phyloP scores from a whole-genome alignment of 2,329 filamentous ascomycete genomes.

The Fusarium staphyleae region DNA sequence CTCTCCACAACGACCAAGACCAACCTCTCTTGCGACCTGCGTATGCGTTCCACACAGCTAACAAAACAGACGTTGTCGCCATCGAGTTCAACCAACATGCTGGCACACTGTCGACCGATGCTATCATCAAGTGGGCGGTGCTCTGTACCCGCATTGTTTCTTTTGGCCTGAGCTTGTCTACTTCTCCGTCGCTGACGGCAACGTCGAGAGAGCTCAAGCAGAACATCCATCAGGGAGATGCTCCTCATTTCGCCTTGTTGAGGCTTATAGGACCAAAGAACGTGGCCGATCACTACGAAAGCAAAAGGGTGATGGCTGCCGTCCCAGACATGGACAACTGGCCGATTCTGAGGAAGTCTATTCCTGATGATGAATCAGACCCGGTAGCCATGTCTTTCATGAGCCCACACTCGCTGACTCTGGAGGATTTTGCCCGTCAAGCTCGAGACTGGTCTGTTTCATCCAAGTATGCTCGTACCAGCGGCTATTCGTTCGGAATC shows the following conservation, averaged over 20 bases:
- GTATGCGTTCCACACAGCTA: conserved; percentile 12
- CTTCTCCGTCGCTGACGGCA: background rate
- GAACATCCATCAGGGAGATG: background rate
- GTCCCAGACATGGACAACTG: conserved; percentile 17
- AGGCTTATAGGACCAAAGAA: background rate
- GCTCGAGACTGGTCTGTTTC: background rate
- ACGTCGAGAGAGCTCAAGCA: background rate
- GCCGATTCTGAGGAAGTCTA: background rate
- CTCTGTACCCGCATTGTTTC: conserved; percentile 15
- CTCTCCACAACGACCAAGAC: background rate
- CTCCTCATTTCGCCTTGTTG: conserved; percentile 8
- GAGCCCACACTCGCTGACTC: background rate
- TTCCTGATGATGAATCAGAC: conserved; percentile 1
- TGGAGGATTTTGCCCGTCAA: background rate
- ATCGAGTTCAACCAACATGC: conserved; percentile 32
- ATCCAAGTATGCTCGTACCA: background rate
- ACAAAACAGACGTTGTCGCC: background rate
- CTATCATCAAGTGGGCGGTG: conserved; percentile 18
- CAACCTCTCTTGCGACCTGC: conserved; percentile 7
- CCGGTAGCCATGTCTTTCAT: background rate
- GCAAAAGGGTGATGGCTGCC: background rate
- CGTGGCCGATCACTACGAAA: conserved; percentile 1
- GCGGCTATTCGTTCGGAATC: conserved; percentile 30
- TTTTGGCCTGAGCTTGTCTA: background rate
- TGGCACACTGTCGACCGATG: conserved; percentile 18